Evolutionary conservation across 257 asterid genomes (phyloP).

Genomic region (Prunella vulgaris): DNA sequence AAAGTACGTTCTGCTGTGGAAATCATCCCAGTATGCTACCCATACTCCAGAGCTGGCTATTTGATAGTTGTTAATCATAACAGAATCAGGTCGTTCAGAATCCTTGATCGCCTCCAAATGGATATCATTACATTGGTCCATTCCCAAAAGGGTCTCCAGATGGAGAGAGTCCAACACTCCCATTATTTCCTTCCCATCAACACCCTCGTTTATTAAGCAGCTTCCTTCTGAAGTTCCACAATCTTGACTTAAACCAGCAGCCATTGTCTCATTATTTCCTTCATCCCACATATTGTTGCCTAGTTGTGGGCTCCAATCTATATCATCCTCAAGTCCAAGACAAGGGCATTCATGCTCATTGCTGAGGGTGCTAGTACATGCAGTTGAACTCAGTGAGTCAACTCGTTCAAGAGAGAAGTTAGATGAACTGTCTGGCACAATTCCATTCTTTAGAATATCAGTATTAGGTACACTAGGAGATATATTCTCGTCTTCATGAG

Average conservation of each 20-base stretch:
- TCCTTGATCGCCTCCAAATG: conserved; percentile 25
- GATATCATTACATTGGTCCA: conserved; percentile 26
- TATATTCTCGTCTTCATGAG: conserved; percentile 32
- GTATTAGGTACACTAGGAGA: conserved; percentile 28
- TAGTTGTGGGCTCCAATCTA: too few relatives aligned
- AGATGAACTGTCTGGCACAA: conserved; percentile 18
- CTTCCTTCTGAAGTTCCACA: conserved; percentile 33
- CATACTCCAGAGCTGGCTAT: conserved; percentile 40
- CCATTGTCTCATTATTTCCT: conserved; percentile 23
- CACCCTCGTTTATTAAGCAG: conserved; percentile 36
- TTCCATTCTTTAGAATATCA: conserved; percentile 29
- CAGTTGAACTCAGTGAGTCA: conserved; percentile 32
- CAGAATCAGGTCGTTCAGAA: conserved; percentile 22
- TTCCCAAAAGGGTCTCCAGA: conserved; percentile 16
- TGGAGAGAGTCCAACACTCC: conserved; percentile 21
- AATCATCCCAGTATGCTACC: conserved; percentile 62
- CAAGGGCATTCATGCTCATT: too few relatives aligned
- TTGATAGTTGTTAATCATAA: conserved; percentile 16
- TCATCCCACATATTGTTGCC: too few relatives aligned
- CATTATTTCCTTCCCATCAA: too few relatives aligned
- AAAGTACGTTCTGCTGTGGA: conserved; percentile 55
- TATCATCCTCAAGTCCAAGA: too few relatives aligned
- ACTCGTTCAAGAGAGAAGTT: conserved; percentile 29
- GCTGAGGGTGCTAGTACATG: conserved; percentile 28
- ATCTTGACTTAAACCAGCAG: conserved; percentile 19